Conservation (phyloP, 305 asterid species). For the Solanum hybrid region DNA sequence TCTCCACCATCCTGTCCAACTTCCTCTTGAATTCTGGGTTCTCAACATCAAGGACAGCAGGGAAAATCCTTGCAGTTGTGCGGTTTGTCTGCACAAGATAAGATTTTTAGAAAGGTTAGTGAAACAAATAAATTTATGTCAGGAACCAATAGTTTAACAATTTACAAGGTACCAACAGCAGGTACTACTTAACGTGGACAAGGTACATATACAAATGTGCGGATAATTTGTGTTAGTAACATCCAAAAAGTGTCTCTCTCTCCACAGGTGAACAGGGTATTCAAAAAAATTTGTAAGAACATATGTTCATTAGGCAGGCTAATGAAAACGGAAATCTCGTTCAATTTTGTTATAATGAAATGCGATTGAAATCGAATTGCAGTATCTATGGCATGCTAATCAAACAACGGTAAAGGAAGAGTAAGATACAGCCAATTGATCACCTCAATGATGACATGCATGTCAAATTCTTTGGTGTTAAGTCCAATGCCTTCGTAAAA, state of each 20-base stretch:
- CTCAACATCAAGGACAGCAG: slow-evolving; percentile 91
- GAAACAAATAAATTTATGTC: neutral
- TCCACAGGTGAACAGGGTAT: neutral
- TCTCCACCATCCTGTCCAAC: slow-evolving; percentile 82
- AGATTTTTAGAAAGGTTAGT: neutral
- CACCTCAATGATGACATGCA: slow-evolving; percentile 99
- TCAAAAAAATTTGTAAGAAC: neutral
- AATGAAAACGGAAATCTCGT: neutral
- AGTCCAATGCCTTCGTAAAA: slow-evolving; percentile 95
- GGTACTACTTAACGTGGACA: neutral
- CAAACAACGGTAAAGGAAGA: neutral
- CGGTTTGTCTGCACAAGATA: slow-evolving; percentile 64
- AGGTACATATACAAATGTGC: neutral
- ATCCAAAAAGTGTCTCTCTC: neutral
- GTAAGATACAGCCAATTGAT: neutral
- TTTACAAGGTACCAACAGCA: neutral
- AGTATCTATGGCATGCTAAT: neutral
- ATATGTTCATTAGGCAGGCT: neutral
- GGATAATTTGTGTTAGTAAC: neutral
- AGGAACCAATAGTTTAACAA: neutral
- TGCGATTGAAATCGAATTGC: neutral
- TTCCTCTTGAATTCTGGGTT: slow-evolving; percentile 96
- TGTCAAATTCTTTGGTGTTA: slow-evolving; percentile 80
- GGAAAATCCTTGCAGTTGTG: slow-evolving; percentile 94
- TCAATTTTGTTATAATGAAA: neutral